Base-by-base conservation (phyloP, 371 early-diverging fungal genomes). In the Mortierella sp. region DNA sequence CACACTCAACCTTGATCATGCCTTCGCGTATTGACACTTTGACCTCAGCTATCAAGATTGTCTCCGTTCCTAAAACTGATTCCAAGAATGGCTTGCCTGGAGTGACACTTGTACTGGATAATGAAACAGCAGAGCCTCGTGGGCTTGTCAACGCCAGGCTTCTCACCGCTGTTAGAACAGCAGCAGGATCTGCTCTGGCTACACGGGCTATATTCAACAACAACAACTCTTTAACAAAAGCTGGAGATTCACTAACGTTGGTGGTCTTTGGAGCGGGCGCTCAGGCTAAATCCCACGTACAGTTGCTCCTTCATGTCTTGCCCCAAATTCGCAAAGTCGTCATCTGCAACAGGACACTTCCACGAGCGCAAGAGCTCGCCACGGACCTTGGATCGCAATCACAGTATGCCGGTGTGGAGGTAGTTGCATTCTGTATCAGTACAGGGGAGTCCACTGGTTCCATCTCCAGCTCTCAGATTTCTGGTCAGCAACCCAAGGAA, bases 221-320 rank as follows among this genome's bases (percentile, higher is more conserved):
- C 21, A 43, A 43, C 47, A 24, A 24, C 6, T 13, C 22, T 65
- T 28, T 58, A 48, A 41, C 9, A 16, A 15, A 24, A 41, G 24
- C 4, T n/a, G 2, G 57, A 21, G 28, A 58, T 24, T n/a, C 50
- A 36, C 19, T 76, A 47, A 67, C 75, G 3, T 61, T 91, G 70
- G 83, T 89, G 32, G 83, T 91, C 9, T 87, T 91, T 72, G 91
- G 91, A 48, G 87, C 91, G 1, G 91, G 90, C 16, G 89, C 90
- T 6, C 91, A 91, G 75, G 87, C 86, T 13, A 81, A 86, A 40
- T 81, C 89, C 6, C 91, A 91, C 71, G 83, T 89, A 11, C 88
- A 90, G 38, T 81, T 91, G 75, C 75, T 91, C 79, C 65, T 85
- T 24, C 85, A 90, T 40, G 84, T 85, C 24, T 70, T 82, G 85